Percentiles rank a stretch among this genome's conserved stretches.
Conservation (phyloP, 306 rosid species). For the Quercus dentata region DNA sequence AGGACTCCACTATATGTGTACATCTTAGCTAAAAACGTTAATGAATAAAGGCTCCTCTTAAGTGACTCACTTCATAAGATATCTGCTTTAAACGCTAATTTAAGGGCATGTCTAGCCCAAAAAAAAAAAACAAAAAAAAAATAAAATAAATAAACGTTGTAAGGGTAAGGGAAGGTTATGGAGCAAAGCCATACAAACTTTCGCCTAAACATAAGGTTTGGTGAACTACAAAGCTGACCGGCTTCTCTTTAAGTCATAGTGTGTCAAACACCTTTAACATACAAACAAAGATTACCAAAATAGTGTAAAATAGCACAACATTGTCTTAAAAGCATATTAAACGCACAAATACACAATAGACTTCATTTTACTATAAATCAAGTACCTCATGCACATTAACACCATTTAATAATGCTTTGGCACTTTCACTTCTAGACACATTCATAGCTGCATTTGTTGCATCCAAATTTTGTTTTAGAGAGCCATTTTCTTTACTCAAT, state of each 20-base stretch:
- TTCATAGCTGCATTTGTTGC: constrained; percentile 44
- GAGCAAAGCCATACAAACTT: background rate
- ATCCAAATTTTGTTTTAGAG: constrained; percentile 71
- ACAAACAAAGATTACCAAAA: background rate
- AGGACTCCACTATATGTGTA: background rate
- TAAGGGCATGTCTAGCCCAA: background rate
- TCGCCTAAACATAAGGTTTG: background rate
- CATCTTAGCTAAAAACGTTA: background rate
- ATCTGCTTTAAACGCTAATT: background rate
- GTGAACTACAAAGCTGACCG: background rate
- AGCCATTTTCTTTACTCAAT: constrained; percentile 79
- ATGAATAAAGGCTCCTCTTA: background rate
- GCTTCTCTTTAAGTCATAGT: background rate
- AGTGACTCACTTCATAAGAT: background rate
- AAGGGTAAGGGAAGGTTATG: background rate
- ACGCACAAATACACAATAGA: background rate
- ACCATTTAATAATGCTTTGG: constrained; percentile 48
- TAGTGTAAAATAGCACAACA: background rate
- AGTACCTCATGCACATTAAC: constrained; percentile 48
- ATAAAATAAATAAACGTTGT: background rate
- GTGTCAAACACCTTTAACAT: constrained; percentile 6
- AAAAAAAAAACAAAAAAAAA: background rate
- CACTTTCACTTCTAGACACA: constrained; percentile 47
- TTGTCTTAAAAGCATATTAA: background rate
- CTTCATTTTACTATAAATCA: background rate